phyloP scores from a whole-genome alignment of 2,329 filamentous ascomycete species.

The Nigrospora oryzae region DNA sequence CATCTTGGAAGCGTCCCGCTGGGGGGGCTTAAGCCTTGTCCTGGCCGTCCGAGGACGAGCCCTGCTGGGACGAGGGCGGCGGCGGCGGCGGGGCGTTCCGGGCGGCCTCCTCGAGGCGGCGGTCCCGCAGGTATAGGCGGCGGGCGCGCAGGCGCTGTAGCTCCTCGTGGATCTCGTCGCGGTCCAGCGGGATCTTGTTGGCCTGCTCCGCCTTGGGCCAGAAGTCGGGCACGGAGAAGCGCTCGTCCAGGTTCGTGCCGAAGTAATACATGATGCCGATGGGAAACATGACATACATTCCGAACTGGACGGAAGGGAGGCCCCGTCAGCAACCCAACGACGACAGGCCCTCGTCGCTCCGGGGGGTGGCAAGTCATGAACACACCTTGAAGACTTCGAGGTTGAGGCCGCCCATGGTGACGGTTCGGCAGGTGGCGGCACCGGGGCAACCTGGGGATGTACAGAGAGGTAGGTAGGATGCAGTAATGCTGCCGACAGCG shows the following conservation, averaged over 20 bases:
- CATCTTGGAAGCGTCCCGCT: neutral
- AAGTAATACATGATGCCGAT: conserved; percentile 99
- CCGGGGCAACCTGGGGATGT: too few relatives aligned
- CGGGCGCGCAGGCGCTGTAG: conserved; percentile 59
- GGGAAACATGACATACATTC: conserved; percentile 97
- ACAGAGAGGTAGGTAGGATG: too few relatives aligned
- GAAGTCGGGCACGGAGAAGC: conserved; percentile 83
- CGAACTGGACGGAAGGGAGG: conserved; percentile 55
- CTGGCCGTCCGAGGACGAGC: conserved; percentile 1
- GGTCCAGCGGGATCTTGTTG: conserved; percentile 67
- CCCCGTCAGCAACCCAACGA: neutral
- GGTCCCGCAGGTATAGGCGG: conserved; percentile 71
- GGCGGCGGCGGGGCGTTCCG: conserved; percentile 11
- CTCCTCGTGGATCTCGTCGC: conserved; percentile 77
- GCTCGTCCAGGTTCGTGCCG: conserved; percentile 90
- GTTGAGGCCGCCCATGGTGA: conserved; percentile 71
- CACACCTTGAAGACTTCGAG: conserved; percentile 88
- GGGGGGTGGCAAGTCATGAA: neutral
- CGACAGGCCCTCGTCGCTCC: neutral
- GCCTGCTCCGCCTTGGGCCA: conserved; percentile 80
- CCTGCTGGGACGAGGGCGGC: conserved; percentile 15
- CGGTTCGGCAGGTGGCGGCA: too few relatives aligned
- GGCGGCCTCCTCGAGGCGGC: conserved; percentile 31
- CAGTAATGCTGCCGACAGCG: too few relatives aligned
- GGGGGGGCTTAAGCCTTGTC: neutral